Percentiles rank a stretch among this genome's conserved stretches.
These are phyloP conservation scores for Salicornia ramosissima DNA, from an alignment of 148 eudicot species.

Conservation along the genomic window DNA sequence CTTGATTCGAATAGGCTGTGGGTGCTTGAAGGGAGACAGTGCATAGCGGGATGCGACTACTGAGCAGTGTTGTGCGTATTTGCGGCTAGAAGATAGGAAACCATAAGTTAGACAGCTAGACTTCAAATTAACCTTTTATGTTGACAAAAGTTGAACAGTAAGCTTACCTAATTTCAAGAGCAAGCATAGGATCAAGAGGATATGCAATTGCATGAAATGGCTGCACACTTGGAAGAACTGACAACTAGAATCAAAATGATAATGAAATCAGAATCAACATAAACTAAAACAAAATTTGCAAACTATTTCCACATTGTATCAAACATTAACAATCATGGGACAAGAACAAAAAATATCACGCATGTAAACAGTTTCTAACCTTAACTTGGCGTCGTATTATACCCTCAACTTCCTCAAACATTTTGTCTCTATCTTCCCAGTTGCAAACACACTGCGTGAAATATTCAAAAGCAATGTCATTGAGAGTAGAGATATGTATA, in stretches of 20 bases:
- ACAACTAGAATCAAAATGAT: slow-evolving; percentile 49
- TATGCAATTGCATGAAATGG: slow-evolving; percentile 98
- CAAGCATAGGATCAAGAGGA: slow-evolving; percentile 85
- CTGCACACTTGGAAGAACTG: slow-evolving; percentile 91
- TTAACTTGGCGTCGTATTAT: slow-evolving; percentile 80
- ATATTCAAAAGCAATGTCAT: background rate
- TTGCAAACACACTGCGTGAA: slow-evolving; percentile 71
- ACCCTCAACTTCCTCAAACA: slow-evolving; percentile 88
- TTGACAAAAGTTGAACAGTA: background rate
- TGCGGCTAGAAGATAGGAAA: slow-evolving; percentile 48
- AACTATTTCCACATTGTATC: background rate
- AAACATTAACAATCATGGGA: background rate
- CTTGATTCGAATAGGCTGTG: slow-evolving; percentile 59
- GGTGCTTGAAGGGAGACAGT: slow-evolving; percentile 72
- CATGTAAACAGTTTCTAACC: slow-evolving; percentile 34
- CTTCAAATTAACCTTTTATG: background rate
- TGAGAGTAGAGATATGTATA: background rate
- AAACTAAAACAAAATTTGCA: background rate
- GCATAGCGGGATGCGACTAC: slow-evolving; percentile 76
- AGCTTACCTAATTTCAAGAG: slow-evolving; percentile 77
- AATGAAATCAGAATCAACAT: slow-evolving; percentile 20
- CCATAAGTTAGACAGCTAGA: slow-evolving; percentile 15
- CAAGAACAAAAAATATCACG: background rate
- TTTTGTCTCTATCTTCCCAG: slow-evolving; percentile 88
- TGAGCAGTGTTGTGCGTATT: slow-evolving; percentile 86